Evolutionary conservation across 768 basidiomycete genomes (phyloP).

Genomic region (Kwoniella shandongensis): DNA sequence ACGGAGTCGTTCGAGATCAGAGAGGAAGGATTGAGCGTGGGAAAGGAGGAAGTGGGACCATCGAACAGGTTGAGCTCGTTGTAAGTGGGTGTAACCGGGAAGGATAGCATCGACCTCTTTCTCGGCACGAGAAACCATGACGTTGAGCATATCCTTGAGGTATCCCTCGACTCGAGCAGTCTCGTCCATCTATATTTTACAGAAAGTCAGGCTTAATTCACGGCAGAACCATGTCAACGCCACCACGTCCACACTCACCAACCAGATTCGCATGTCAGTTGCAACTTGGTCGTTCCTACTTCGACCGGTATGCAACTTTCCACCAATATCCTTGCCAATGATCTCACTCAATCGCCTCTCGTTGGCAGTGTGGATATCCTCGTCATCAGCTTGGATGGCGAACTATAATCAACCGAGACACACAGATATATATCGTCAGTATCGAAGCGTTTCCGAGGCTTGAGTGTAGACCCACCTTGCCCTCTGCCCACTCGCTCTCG

Average conservation of each 20-base stretch:
- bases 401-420: constrained; percentile 68
- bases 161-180: constrained; percentile 65
- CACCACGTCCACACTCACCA: constrained; percentile 54
- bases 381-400: constrained; percentile 75
- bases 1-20: constrained; percentile 79
- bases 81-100: constrained; percentile 94
- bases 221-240: not conserved
- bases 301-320: constrained; percentile 95
- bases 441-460: not conserved
- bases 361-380: constrained; percentile 98
- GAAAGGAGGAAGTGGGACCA: constrained; percentile 97
- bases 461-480: constrained; percentile 60
- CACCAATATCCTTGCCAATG: constrained; percentile 79
- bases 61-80: constrained; percentile 97
- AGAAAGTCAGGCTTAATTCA: not conserved
- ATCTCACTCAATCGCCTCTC: constrained; percentile 90
- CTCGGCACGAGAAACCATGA: constrained; percentile 89
- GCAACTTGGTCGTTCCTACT: constrained; percentile 98
- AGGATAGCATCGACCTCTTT: constrained; percentile 86
- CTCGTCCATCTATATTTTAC: constrained; percentile 61
- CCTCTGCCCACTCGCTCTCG: constrained; percentile 77
- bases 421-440: not conserved
- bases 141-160: constrained; percentile 74
- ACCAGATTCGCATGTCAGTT: constrained; percentile 96
- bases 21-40: constrained; percentile 88